phyloP scores from a whole-genome alignment of 1,284 basidiomycete species.

The Cryptococcus deneoformans region DNA sequence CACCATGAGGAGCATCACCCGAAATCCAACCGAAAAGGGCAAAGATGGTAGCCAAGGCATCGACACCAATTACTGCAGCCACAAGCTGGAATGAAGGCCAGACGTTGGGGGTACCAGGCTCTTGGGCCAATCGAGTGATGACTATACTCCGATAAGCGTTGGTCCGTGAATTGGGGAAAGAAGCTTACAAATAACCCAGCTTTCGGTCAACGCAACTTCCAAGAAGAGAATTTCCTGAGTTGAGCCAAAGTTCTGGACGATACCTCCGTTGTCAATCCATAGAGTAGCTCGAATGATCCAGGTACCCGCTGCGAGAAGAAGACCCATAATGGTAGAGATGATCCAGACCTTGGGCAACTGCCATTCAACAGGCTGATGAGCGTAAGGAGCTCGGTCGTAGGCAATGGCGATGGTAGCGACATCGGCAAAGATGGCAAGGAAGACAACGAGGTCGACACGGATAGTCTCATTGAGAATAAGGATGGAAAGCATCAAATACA shows the following conservation, averaged over 20 bases:
- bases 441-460: constrained; percentile 58
- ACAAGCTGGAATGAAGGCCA: constrained; percentile 55
- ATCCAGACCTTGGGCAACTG: constrained; percentile 60
- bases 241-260: constrained; percentile 57
- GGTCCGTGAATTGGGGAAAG: constrained; percentile 13
- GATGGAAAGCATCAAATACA: constrained; percentile 56
- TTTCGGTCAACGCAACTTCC: constrained; percentile 59
- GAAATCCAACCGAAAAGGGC: constrained; percentile 57
- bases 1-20: constrained; percentile 49
- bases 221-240: constrained; percentile 57
- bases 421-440: constrained; percentile 59
- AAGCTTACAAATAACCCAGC: constrained; percentile 55
- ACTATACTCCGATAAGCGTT: constrained; percentile 14
- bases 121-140: constrained; percentile 40
- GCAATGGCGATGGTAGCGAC: constrained; percentile 56
- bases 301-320: constrained; percentile 54
- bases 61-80: constrained; percentile 55
- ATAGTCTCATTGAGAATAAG: constrained; percentile 58
- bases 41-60: constrained; percentile 56
- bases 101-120: constrained; percentile 42
- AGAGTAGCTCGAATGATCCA: constrained; percentile 58
- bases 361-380: constrained; percentile 57
- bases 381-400: constrained; percentile 53
- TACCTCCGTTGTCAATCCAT: constrained; percentile 53
- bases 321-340: constrained; percentile 53